Evolutionary conservation across 345 rosid genomes (phyloP), one percentile per base, ranked within the genome.

Genomic region (Eucalyptus victrix): DNA sequence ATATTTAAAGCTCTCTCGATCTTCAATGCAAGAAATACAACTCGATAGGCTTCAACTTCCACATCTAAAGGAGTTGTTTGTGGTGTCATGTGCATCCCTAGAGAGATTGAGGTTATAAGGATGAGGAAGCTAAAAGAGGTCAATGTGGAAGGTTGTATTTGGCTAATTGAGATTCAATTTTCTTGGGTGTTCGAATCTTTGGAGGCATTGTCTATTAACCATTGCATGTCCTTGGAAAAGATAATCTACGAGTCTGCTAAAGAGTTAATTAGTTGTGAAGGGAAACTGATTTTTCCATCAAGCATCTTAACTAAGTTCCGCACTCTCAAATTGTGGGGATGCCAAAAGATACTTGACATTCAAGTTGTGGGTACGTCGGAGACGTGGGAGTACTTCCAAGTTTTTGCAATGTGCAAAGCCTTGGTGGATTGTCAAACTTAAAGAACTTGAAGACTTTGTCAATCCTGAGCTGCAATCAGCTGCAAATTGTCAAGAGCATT

Each of bases 401-500:
- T 17, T 4, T 40, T 69, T 69, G 1, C 0, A 0, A 34, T 34
- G 13, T 69, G 80, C 44, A 18, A 34, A 34, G 26, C 3, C 42
- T 69, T 5, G 44, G 44, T 18, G 80, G 44, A 18, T 18, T 69
- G 42, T 34, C 80, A 9, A 18, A 69, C 80, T 18, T 69, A 18
- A 34, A 69, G 7, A 69, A 69, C 44, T 23, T 69, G 13, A 69
- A 34, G 26, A 3, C 14, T 69, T 34, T 69, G 0, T 1, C 1
- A 1, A 69, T 69, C 26, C 0, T 3, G 26, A 2, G 1, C 19
- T 69, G 80, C 80, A 1, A 9, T 3, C 11, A 4, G 44, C 26
- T 69, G 0, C 80, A 21, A 42, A 21, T 32, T 34, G 80, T 32
- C 6, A 21, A 32, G 24, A 12, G 42, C 2, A 7, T 69, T 12